A percentile compares a stretch with the other conserved stretches of the same genome.
Conservation (phyloP, 2,329 filamentous ascomycete species). For the Aspergillus neotritici region DNA sequence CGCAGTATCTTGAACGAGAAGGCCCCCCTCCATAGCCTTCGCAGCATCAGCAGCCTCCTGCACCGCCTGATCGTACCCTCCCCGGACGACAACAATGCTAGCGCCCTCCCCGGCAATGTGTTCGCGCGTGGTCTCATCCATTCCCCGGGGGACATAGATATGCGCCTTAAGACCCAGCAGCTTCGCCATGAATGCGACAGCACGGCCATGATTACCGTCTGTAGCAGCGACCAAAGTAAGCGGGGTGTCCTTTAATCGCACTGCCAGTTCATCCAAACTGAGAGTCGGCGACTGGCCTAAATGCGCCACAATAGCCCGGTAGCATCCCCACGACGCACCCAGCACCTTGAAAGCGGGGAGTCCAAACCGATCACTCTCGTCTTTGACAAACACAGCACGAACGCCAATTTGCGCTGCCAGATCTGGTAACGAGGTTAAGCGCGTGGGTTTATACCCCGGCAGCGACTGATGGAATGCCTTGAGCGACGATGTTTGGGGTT, state of each 20-base stretch:
- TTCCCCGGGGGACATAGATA: constrained; percentile 59
- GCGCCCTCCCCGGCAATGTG: constrained; percentile 60
- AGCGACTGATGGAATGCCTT: constrained; percentile 53
- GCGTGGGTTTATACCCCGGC: constrained; percentile 53
- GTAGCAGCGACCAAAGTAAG: constrained; percentile 58
- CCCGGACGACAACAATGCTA: constrained; percentile 49
- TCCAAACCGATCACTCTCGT: constrained; percentile 63
- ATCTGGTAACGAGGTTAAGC: constrained; percentile 48
- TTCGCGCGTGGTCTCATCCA: constrained; percentile 50
- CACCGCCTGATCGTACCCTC: constrained; percentile 62
- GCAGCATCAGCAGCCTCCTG: constrained; percentile 43
- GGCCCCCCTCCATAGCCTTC: constrained; percentile 28
- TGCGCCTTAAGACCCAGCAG: constrained; percentile 51
- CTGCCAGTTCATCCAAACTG: constrained; percentile 41
- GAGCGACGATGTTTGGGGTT: constrained; percentile 10
- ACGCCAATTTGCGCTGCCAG: constrained; percentile 57
- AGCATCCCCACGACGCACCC: constrained; percentile 69
- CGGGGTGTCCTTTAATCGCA: constrained; percentile 21
- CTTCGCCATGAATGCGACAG: constrained; percentile 62
- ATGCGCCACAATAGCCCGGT: constrained; percentile 49
- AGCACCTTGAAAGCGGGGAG: constrained; percentile 75
- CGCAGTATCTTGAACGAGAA: constrained; percentile 65
- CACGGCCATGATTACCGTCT: constrained; percentile 72
- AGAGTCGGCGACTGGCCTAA: constrained; percentile 42
- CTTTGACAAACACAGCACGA: constrained; percentile 59